Percentiles rank a stretch among this genome's conserved stretches.
Evolutionary conservation across 805 yeast species (phyloP).

Genomic region (Pichia insulana): DNA sequence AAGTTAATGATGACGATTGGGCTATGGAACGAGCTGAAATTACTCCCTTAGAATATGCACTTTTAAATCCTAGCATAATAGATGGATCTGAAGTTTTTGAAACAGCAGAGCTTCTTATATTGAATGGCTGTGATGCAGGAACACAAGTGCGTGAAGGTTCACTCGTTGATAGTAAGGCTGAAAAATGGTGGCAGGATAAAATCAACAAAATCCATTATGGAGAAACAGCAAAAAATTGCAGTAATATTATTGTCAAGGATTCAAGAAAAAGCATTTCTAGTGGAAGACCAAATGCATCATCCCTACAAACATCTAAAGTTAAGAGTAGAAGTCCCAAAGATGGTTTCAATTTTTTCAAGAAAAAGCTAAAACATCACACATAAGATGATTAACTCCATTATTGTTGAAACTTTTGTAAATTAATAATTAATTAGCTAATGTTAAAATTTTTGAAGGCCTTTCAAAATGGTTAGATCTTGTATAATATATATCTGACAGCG

Average conservation of each 20-base stretch:
- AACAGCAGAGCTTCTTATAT: slow-evolving; percentile 45
- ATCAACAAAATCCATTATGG: slow-evolving; percentile 26
- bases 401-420: neutral
- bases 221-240: neutral
- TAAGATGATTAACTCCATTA: neutral
- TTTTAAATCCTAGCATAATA: slow-evolving; percentile 29
- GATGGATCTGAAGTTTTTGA: slow-evolving; percentile 30
- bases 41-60: slow-evolving; percentile 41
- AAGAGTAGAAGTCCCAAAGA: slow-evolving; percentile 8
- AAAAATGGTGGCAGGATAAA: slow-evolving; percentile 43
- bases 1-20: too few relatives aligned
- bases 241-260: too few relatives aligned
- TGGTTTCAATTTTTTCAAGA: slow-evolving; percentile 21
- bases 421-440: too few relatives aligned
- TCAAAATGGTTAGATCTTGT: too few relatives aligned
- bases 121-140: slow-evolving; percentile 48
- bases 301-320: neutral
- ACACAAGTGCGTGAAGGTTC: slow-evolving; percentile 15
- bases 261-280: slow-evolving; percentile 1
- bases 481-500: too few relatives aligned
- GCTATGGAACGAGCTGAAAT: slow-evolving; percentile 11
- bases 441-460: too few relatives aligned
- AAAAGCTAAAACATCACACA: slow-evolving; percentile 14
- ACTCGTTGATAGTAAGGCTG: slow-evolving; percentile 30
- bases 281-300: neutral